Evolutionary conservation across 352 stramenopile genomes (phyloP), one percentile per base, ranked within the genome.

Genomic region (Aphanomyces astaci): DNA sequence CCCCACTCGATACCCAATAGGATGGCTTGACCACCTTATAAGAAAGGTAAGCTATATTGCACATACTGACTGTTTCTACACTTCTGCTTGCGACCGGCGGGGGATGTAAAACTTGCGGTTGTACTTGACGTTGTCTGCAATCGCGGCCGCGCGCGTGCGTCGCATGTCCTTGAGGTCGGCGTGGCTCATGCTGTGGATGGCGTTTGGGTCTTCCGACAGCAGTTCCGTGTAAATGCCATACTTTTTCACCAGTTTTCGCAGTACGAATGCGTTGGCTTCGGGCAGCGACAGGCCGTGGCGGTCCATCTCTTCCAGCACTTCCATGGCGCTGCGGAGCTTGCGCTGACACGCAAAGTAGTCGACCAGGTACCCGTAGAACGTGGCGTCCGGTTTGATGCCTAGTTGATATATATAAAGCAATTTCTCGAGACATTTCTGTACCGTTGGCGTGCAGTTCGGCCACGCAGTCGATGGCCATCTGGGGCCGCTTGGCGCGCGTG

Each of bases 171-270:
- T 87, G 36, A 93, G 76, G 13, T 49, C 60, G 40, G n/a, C 17
- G 64, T 89, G 86, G 75, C 81, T 71, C 57, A 80, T 78, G 65
- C 78, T 78, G 49, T 90, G 73, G 39, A 90, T 81, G 19, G 80
- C 82, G 60, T 90, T 77, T 56, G 85, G 85, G 48, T 89, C 81
- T 68, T 91, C 83, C 0, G 82, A 80, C 54, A 93, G 84, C 32
- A 93, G 76, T 51, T 91, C 85, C 40, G 81, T 87, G 69, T 88
- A 93, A 24, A 93, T 63, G 17, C 83, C 82, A 63, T 81, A 86
- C 33, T 76, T 76, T 63, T 91, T 81, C 2, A 76, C 82, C 25
- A 91, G 69, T 67, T 63, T 66, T n/a, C 83, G 82, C 27, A 87
- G 78, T 62, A 89, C 87, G 71, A 87, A 89, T n/a, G 85, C 62